These are phyloP conservation scores for Earliella scabrosa DNA, from an alignment of 1,284 basidiomycete species.

Conservation along the genomic window DNA sequence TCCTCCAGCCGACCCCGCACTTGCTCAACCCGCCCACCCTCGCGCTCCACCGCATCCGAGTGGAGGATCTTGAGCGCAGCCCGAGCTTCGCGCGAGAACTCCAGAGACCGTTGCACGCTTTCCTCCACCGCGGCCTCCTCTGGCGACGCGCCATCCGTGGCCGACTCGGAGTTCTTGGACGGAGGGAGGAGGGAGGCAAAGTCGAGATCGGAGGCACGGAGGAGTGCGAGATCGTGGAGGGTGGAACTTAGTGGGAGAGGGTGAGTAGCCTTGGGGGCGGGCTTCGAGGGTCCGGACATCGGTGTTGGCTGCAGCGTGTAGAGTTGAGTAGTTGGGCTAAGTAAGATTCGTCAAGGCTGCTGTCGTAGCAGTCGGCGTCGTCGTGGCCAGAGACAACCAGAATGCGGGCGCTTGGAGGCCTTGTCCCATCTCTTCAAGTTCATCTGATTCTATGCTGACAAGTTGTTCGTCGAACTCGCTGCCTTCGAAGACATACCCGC, in stretches of 20 bases:
- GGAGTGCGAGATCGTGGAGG: constrained; percentile 72
- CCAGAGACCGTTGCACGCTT: constrained; percentile 55
- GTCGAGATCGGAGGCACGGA: constrained; percentile 64
- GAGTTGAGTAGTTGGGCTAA: too few species aligned
- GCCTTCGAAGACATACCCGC: too few species aligned
- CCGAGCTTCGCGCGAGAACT: constrained; percentile 52
- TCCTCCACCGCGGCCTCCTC: constrained; percentile 31
- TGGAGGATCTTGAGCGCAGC: constrained; percentile 57
- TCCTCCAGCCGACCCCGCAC: constrained; percentile 56
- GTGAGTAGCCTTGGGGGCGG: constrained; percentile 33
- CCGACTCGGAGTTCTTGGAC: constrained; percentile 10
- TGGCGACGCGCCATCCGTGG: neutral
- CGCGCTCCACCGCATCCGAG: constrained; percentile 51
- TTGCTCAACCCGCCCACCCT: constrained; percentile 56
- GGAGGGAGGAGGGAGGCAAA: constrained; percentile 46
- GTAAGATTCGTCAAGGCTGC: too few species aligned
- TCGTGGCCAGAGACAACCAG: too few species aligned
- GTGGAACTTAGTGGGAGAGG: constrained; percentile 63
- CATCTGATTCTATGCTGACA: too few species aligned
- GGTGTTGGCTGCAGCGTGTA: too few species aligned
- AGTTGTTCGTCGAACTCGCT: too few species aligned
- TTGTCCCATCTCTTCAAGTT: too few species aligned
- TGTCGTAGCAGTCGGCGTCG: too few species aligned
- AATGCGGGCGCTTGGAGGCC: too few species aligned
- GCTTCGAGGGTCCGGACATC: neutral